Evolutionary conservation across 306 rosid species (phyloP).

Genomic region (Cotoneaster glaucophyllus): DNA sequence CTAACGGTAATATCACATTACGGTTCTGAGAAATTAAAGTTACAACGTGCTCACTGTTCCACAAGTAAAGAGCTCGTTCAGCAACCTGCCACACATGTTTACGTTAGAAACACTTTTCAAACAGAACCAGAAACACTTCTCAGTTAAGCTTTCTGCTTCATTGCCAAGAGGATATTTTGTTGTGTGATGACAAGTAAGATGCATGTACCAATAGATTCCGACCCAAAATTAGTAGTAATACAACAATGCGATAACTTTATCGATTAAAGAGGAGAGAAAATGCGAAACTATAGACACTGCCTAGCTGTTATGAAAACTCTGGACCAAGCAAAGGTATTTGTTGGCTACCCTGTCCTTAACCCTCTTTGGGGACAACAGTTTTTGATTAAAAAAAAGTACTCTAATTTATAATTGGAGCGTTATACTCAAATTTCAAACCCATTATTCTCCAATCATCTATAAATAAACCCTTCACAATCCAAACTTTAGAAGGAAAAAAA

Average conservation of each 20-base stretch:
- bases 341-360: background rate
- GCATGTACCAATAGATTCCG: background rate
- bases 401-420: background rate
- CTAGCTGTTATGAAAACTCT: background rate
- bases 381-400: background rate
- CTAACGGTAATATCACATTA: conserved; percentile 42
- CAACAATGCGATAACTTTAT: background rate
- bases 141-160: background rate
- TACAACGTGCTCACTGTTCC: conserved; percentile 59
- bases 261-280: background rate
- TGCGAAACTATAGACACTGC: background rate
- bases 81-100: conserved; percentile 48
- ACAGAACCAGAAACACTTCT: background rate
- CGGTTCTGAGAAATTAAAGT: conserved; percentile 48
- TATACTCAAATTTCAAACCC: no score
- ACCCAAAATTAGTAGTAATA: background rate
- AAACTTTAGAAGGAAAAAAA: no score
- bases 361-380: background rate
- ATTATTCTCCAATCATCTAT: no score
- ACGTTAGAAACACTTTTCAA: conserved; percentile 15
- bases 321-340: background rate
- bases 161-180: background rate
- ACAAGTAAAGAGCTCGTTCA: conserved; percentile 56
- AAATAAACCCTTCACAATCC: no score
- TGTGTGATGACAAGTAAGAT: background rate